phyloP scores from a whole-genome alignment of 768 basidiomycete genomes.

The Royoungia palumana region DNA sequence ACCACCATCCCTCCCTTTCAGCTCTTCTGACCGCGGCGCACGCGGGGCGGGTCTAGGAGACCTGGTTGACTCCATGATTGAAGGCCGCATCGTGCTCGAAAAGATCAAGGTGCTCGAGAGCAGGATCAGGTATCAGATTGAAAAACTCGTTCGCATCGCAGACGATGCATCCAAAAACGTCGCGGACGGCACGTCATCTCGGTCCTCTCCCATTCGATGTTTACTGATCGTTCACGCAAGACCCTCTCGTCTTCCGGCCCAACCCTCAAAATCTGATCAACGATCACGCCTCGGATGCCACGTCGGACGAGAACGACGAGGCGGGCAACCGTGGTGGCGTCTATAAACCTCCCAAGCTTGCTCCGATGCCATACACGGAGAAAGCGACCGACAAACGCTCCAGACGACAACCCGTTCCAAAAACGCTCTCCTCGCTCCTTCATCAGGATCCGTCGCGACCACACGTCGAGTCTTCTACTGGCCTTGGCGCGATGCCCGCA shows the following conservation, averaged over 20 bases:
- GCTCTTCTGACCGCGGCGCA: conserved; percentile 43
- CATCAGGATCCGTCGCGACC: conserved; percentile 58
- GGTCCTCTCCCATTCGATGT: neutral
- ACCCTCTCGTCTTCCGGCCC: conserved; percentile 89
- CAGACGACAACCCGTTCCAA: conserved; percentile 57
- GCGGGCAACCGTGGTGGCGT: conserved; percentile 43
- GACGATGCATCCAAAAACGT: conserved; percentile 50
- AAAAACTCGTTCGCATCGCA: conserved; percentile 82
- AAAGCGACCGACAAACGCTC: conserved; percentile 42
- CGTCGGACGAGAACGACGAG: conserved; percentile 16
- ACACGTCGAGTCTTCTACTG: conserved; percentile 67
- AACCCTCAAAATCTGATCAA: conserved; percentile 74
- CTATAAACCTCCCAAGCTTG: conserved; percentile 84
- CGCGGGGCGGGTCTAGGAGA: conserved; percentile 69
- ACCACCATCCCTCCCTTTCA: conserved; percentile 51
- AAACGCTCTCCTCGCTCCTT: conserved; percentile 54
- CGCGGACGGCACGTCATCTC: conserved; percentile 53
- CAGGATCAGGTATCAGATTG: conserved; percentile 92
- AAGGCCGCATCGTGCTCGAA: conserved; percentile 81
- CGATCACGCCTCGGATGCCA: conserved; percentile 33
- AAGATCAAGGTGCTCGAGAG: conserved; percentile 82
- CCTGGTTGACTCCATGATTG: conserved; percentile 73
- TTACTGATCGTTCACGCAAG: conserved; percentile 38
- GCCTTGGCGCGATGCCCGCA: conserved; percentile 60
- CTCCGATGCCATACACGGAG: conserved; percentile 83